Conservation (phyloP, 768 basidiomycete species). For the Auricularia sp. region DNA sequence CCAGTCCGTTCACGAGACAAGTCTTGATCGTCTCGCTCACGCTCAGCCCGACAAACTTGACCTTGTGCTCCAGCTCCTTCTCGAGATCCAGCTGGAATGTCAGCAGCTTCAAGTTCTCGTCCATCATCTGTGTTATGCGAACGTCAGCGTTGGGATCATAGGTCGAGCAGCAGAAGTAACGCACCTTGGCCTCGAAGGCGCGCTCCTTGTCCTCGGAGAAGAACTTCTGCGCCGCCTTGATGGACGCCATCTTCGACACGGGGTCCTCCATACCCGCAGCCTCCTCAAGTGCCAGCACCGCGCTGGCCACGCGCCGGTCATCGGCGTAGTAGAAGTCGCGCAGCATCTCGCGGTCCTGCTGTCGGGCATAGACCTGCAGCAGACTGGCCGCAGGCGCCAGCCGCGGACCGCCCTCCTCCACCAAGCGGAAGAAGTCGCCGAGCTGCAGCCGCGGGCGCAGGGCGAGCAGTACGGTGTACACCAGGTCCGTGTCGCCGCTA, state of each 20-base stretch:
- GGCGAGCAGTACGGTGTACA: constrained; percentile 87
- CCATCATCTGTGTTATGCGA: constrained; percentile 60
- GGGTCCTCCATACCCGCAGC: constrained; percentile 69
- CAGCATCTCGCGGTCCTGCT: constrained; percentile 85
- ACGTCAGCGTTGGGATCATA: not conserved
- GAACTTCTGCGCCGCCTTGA: constrained; percentile 82
- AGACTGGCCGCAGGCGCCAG: constrained; percentile 68
- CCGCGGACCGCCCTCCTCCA: constrained; percentile 78
- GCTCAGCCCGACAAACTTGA: constrained; percentile 71
- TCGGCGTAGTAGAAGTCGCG: constrained; percentile 97
- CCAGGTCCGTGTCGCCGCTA: constrained; percentile 92
- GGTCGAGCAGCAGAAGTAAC: constrained; percentile 4
- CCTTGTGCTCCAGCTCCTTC: constrained; percentile 69
- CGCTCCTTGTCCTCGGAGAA: constrained; percentile 93
- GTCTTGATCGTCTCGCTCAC: constrained; percentile 77
- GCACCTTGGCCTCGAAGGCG: constrained; percentile 80
- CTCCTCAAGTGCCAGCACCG: constrained; percentile 79
- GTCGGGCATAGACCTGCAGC: constrained; percentile 81
- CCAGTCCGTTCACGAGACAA: constrained; percentile 68
- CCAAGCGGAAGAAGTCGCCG: constrained; percentile 87
- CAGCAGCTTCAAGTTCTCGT: constrained; percentile 72
- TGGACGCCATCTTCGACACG: constrained; percentile 52
- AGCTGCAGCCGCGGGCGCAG: constrained; percentile 73
- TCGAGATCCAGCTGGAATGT: constrained; percentile 78
- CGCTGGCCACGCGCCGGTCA: constrained; percentile 88